phyloP scores from a whole-genome alignment of 2,329 filamentous ascomycete species.

The Bretziella fagacearum region DNA sequence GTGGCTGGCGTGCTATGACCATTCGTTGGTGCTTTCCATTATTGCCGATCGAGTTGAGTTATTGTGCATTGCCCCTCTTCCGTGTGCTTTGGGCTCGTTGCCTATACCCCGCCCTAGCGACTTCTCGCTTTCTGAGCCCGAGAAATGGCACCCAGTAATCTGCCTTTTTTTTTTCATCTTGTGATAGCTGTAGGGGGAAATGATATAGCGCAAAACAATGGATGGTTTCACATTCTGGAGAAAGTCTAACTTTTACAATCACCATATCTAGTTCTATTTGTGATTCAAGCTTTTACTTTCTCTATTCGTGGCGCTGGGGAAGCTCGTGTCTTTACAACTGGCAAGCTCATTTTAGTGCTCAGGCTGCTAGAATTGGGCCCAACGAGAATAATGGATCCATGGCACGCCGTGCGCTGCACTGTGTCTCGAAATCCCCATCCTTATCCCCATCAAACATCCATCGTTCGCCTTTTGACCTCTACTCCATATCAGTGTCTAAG shows the following conservation, averaged over 20 bases:
- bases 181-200: no score
- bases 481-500: neutral
- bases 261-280: no score
- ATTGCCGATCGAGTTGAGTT: no score
- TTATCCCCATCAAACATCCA: constrained; percentile 7
- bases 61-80: neutral
- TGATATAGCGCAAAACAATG: no score
- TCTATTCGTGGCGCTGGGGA: neutral
- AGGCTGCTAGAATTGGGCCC: no score
- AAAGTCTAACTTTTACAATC: no score
- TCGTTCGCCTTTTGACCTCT: neutral
- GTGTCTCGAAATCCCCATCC: constrained; percentile 8
- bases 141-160: neutral
- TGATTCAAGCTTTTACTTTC: no score
- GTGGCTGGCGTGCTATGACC: no score
- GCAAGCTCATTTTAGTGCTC: neutral
- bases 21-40: no score
- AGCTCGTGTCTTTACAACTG: constrained; percentile 5
- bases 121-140: neutral
- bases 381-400: constrained; percentile 1
- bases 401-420: neutral
- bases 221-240: no score
- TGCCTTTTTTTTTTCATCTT: no score
- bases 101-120: neutral
- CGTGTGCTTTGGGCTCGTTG: no score